Evolutionary conservation across 2,329 filamentous ascomycete genomes (phyloP).

Genomic region (Claviceps cyperi): DNA sequence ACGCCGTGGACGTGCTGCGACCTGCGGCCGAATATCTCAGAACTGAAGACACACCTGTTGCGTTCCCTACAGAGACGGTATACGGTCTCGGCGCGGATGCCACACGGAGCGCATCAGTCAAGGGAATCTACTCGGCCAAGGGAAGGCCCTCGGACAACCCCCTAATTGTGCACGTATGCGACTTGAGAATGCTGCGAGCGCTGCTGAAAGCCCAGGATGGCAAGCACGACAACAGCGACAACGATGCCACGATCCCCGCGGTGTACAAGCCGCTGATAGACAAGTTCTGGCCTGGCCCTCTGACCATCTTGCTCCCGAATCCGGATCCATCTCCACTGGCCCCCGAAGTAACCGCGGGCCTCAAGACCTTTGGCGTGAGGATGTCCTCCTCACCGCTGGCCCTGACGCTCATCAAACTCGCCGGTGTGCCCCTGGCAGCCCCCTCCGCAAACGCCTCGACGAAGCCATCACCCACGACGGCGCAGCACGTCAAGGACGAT

Average conservation of each 20-base stretch:
- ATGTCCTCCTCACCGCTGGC: conserved; percentile 83
- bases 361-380: conserved; percentile 73
- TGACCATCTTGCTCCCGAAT: conserved; percentile 79
- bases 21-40: conserved; percentile 53
- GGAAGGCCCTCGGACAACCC: conserved; percentile 87
- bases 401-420: conserved; percentile 67
- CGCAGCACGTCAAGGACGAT: conserved; percentile 79
- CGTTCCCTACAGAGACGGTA: conserved; percentile 94
- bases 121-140: conserved; percentile 87
- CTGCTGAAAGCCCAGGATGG: conserved; percentile 30
- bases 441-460: conserved; percentile 93
- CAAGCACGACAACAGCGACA: conserved; percentile 8
- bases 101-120: conserved; percentile 67
- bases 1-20: conserved; percentile 30
- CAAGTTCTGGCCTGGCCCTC: conserved; percentile 83
- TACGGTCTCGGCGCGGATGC: conserved; percentile 96
- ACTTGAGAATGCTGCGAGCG: conserved; percentile 57
- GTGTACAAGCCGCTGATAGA: conserved; percentile 69
- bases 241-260: conserved; percentile 40
- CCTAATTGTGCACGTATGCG: conserved; percentile 82
- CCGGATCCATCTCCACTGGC: conserved; percentile 57
- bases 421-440: conserved; percentile 68
- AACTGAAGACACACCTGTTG: conserved; percentile 60
- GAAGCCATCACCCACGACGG: conserved; percentile 79
- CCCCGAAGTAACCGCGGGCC: conserved; percentile 79